Conservation (phyloP, 441 rosid genomes). For the Flueggea neowawraea region DNA sequence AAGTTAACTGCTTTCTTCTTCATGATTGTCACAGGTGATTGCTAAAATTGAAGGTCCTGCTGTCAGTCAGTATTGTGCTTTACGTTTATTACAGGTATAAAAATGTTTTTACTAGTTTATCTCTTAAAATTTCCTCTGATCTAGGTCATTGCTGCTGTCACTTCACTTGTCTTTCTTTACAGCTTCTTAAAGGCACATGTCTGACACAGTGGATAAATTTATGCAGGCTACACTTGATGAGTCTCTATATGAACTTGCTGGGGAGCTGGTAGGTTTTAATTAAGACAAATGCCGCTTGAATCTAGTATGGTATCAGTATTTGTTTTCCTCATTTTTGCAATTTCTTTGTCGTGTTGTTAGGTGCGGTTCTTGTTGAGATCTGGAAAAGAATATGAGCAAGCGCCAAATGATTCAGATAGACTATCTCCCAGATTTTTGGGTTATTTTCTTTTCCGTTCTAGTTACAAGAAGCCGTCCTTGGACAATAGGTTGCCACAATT, state of each 20-base stretch:
- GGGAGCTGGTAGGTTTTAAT: slow-evolving; percentile 75
- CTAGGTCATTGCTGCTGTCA: not conserved
- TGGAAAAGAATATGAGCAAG: slow-evolving; percentile 89
- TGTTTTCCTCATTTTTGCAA: slow-evolving; percentile 3
- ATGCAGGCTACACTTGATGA: slow-evolving; percentile 97
- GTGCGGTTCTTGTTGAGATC: slow-evolving; percentile 98
- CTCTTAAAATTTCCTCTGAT: not conserved
- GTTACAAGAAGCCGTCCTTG: slow-evolving; percentile 64
- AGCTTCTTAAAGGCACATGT: slow-evolving; percentile 16
- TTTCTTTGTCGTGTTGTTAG: slow-evolving; percentile 33
- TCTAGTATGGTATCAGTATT: slow-evolving; percentile 12
- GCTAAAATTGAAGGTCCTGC: slow-evolving; percentile 99
- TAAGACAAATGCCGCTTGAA: slow-evolving; percentile 11
- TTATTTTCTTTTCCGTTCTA: slow-evolving; percentile 81
- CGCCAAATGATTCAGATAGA: slow-evolving; percentile 71
- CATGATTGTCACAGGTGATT: slow-evolving; percentile 55
- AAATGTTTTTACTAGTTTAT: not conserved
- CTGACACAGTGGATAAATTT: slow-evolving; percentile 20
- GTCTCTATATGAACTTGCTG: slow-evolving; percentile 97
- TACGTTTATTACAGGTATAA: slow-evolving; percentile 86
- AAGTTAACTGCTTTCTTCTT: not conserved
- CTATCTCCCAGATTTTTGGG: slow-evolving; percentile 86
- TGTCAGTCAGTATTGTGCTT: slow-evolving; percentile 96
- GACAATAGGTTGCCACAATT: slow-evolving; percentile 60
- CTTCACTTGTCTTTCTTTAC: slow-evolving; percentile 2